These are phyloP conservation scores for Carex scoparia DNA, from an alignment of 176 grass and related monocot species.

Conservation along the genomic window DNA sequence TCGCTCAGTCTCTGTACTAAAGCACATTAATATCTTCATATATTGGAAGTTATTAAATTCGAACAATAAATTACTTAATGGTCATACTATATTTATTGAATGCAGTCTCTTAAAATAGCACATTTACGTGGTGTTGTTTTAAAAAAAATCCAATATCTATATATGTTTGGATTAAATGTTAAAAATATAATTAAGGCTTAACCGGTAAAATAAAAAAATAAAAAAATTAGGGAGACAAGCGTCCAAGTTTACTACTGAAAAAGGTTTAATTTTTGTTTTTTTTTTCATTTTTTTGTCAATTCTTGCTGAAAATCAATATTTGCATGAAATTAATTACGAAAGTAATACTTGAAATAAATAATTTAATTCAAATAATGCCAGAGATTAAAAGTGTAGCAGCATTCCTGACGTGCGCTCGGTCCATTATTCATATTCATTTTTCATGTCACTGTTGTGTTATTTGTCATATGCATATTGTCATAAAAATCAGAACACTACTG, in stretches of 20 bases:
- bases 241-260: neutral
- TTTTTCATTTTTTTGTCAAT: neutral
- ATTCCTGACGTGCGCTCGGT: too few relatives aligned
- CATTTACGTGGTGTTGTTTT: too few relatives aligned
- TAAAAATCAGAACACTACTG: too few relatives aligned
- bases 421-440: neutral
- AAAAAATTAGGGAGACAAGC: neutral
- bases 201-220: too few relatives aligned
- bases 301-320: neutral
- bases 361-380: too few relatives aligned
- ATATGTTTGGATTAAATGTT: too few relatives aligned
- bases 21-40: neutral
- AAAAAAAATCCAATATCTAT: too few relatives aligned
- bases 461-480: neutral
- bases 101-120: neutral
- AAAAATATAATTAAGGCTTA: too few relatives aligned
- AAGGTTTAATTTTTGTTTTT: neutral
- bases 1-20: neutral
- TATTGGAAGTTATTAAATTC: neutral
- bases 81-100: neutral
- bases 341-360: neutral
- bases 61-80: neutral
- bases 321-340: neutral
- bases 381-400: too few relatives aligned
- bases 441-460: neutral